A percentile compares a stretch with the other conserved stretches of the same genome.
These are phyloP conservation scores for Penstemon davidsonii DNA, from an alignment of 257 asterid species.

Conservation along the genomic window DNA sequence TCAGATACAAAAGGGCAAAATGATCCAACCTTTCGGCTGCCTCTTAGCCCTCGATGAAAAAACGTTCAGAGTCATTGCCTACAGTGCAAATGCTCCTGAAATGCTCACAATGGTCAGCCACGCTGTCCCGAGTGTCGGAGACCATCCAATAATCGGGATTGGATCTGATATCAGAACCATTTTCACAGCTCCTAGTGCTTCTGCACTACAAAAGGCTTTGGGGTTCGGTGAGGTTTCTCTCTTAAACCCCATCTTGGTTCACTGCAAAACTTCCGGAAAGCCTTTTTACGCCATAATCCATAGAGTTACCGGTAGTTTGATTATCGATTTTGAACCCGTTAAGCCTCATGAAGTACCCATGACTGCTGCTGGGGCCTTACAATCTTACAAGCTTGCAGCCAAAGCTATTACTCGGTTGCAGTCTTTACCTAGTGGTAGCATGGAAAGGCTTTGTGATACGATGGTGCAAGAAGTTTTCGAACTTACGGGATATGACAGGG, in stretches of 20 bases:
- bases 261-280: constrained; percentile 92
- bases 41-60: constrained; percentile 60
- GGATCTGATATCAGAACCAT: constrained; percentile 56
- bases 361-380: constrained; percentile 98
- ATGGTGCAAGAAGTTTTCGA: constrained; percentile 94
- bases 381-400: constrained; percentile 92
- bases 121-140: constrained; percentile 64
- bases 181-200: constrained; percentile 58
- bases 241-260: constrained; percentile 81
- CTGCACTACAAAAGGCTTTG: constrained; percentile 59
- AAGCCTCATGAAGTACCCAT: constrained; percentile 92
- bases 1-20: constrained; percentile 58
- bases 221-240: constrained; percentile 87
- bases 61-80: constrained; percentile 59
- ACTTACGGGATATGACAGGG: constrained; percentile 93
- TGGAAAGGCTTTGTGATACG: constrained; percentile 76
- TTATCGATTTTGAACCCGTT: constrained; percentile 95
- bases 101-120: constrained; percentile 62
- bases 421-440: constrained; percentile 86
- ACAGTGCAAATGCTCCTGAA: constrained; percentile 62
- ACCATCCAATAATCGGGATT: constrained; percentile 52
- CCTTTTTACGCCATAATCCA: constrained; percentile 93
- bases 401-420: constrained; percentile 91
- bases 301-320: constrained; percentile 80
- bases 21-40: constrained; percentile 66